Percentiles rank a stretch among this genome's conserved stretches.
Evolutionary conservation across 2,329 filamentous ascomycete species (phyloP).

Genomic region (Paramyrothecium sp.): DNA sequence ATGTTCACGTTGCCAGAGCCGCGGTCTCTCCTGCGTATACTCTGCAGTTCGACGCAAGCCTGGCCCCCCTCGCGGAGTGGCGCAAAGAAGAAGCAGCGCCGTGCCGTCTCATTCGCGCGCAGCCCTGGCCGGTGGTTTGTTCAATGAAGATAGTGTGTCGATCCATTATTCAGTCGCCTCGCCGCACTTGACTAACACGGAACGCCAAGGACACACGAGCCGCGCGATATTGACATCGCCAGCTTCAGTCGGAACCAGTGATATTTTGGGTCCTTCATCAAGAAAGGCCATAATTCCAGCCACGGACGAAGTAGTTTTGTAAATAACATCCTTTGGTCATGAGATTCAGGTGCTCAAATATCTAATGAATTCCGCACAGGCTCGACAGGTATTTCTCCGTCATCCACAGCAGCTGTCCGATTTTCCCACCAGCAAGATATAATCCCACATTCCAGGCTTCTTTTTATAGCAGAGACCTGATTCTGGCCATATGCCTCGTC

Average conservation of each 20-base stretch:
- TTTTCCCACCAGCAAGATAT: background rate
- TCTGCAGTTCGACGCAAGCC: slow-evolving; percentile 10
- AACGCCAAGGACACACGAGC: background rate
- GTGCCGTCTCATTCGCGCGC: background rate
- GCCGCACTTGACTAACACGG: background rate
- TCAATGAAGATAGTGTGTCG: background rate
- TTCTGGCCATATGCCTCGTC: background rate
- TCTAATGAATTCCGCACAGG: background rate
- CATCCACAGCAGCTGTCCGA: background rate
- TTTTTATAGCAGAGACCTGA: background rate
- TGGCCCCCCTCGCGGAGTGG: slow-evolving; percentile 7
- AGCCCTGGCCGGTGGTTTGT: background rate
- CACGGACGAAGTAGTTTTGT: background rate
- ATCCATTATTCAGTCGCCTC: background rate
- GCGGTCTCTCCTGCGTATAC: slow-evolving; percentile 6
- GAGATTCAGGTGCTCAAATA: background rate
- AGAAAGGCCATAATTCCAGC: background rate
- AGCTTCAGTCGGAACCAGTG: background rate
- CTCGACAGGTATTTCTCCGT: background rate
- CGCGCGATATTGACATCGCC: background rate
- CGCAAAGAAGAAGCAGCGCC: background rate
- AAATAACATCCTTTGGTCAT: background rate
- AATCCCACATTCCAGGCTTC: background rate
- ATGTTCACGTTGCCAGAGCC: slow-evolving; percentile 9
- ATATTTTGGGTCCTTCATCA: background rate